A percentile compares a stretch with the other conserved stretches of the same genome.
Conservation (phyloP, 768 basidiomycete genomes). For the Auricularia sp. region DNA sequence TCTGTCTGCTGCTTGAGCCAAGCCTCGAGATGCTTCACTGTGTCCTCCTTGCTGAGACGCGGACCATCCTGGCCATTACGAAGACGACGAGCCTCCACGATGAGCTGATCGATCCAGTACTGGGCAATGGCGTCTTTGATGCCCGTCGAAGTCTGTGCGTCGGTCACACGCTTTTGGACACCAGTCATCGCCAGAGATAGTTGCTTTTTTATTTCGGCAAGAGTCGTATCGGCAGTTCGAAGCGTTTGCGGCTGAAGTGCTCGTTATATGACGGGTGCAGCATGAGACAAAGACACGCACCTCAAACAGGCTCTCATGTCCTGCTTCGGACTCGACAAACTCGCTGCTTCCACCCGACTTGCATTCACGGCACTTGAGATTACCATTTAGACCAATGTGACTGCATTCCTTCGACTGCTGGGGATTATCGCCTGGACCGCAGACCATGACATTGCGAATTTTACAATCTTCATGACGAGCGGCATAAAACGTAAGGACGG, state of each 20-base stretch:
- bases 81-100: too few species aligned
- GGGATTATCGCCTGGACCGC: conserved; percentile 14
- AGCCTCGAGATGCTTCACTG: too few species aligned
- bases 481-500: conserved; percentile 6
- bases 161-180: conserved; percentile 13
- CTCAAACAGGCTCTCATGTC: conserved; percentile 7
- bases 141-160: conserved; percentile 16
- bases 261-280: too few species aligned
- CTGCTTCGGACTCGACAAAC: conserved; percentile 8
- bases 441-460: conserved; percentile 1
- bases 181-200: conserved; percentile 24
- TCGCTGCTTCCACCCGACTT: conserved; percentile 7
- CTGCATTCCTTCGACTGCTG: conserved; percentile 13
- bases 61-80: too few species aligned
- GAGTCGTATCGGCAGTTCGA: too few species aligned
- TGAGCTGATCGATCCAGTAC: conserved; percentile 22
- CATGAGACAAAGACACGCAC: neutral
- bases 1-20: too few species aligned
- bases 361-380: conserved; percentile 11
- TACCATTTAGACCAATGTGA: conserved; percentile 12
- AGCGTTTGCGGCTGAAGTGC: too few species aligned
- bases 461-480: conserved; percentile 1
- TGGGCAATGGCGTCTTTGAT: conserved; percentile 27
- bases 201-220: conserved; percentile 19
- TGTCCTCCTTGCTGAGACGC: too few species aligned